Evolutionary conservation across 179 eudicot genomes (phyloP).

Genomic region (Silene vulgaris): DNA sequence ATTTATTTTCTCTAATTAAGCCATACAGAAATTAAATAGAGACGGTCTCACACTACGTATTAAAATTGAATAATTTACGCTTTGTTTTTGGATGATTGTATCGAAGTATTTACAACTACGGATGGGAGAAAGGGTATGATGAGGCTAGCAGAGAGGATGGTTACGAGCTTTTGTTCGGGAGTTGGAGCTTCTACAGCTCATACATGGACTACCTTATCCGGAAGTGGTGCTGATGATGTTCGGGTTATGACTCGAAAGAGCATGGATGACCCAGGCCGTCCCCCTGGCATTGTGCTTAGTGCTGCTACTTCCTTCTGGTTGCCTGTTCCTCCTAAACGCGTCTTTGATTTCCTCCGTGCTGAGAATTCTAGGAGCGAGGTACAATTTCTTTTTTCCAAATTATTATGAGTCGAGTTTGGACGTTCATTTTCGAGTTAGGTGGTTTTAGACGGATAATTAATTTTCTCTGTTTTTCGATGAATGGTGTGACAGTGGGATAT

Average conservation of each 20-base stretch:
- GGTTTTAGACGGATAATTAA: too few relatives aligned
- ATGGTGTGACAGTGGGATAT: conserved; percentile 43
- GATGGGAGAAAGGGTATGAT: conserved; percentile 55
- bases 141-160: conserved; percentile 62
- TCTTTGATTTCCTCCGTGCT: conserved; percentile 54
- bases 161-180: conserved; percentile 52
- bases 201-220: conserved; percentile 52
- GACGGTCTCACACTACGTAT: neutral
- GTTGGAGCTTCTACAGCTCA: conserved; percentile 59
- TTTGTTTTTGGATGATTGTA: neutral
- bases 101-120: conserved; percentile 39
- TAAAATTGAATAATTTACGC: too few relatives aligned
- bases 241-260: conserved; percentile 61
- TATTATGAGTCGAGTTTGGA: too few relatives aligned
- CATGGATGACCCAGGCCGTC: conserved; percentile 58
- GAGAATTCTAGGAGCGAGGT: conserved; percentile 50
- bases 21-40: too few relatives aligned
- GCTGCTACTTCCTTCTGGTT: conserved; percentile 63
- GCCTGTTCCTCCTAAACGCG: conserved; percentile 48
- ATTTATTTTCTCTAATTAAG: too few relatives aligned
- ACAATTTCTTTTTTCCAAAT: neutral
- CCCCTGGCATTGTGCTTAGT: conserved; percentile 58
- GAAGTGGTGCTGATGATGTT: conserved; percentile 50
- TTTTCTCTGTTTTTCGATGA: neutral
- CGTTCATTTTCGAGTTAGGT: too few relatives aligned